phyloP scores from a whole-genome alignment of 441 rosid species.

The Aquilaria agallochum region DNA sequence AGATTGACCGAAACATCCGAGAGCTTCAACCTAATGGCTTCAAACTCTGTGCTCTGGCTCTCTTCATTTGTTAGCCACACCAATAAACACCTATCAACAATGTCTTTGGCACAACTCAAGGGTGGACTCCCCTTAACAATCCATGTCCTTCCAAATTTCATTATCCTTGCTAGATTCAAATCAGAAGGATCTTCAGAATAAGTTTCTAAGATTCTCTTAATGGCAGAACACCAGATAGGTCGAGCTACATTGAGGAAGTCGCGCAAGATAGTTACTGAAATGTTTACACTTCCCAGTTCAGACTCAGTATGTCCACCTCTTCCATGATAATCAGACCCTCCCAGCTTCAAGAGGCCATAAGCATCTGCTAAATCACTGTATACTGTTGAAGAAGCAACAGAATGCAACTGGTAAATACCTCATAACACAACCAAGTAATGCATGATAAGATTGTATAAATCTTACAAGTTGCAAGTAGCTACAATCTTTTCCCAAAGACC shows the following conservation, averaged over 20 bases:
- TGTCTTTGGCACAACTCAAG: conserved; percentile 46
- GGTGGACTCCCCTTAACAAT: conserved; percentile 38
- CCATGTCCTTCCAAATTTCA: conserved; percentile 45
- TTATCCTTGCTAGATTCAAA: conserved; percentile 46
- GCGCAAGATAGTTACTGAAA: conserved; percentile 52
- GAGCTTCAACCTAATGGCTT: conserved; percentile 51
- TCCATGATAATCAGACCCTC: conserved; percentile 95
- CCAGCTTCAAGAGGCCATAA: conserved; percentile 73
- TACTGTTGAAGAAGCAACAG: conserved; percentile 32
- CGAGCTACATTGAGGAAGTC: conserved; percentile 77
- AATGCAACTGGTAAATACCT: conserved; percentile 3
- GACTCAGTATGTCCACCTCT: conserved; percentile 76
- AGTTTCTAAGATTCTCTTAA: conserved; percentile 36
- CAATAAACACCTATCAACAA: conserved; percentile 53
- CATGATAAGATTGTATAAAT: background rate
- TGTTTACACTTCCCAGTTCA: conserved; percentile 77
- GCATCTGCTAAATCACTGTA: conserved; percentile 80
- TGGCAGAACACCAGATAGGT: conserved; percentile 79
- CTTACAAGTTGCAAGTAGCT: background rate
- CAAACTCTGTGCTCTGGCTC: conserved; percentile 54
- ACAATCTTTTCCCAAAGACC: too few relatives aligned
- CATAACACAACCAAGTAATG: background rate
- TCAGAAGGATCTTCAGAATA: conserved; percentile 71
- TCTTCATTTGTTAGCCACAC: conserved; percentile 70
- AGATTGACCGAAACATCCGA: conserved; percentile 32